Evolutionary conservation across 352 stramenopile genomes (phyloP).

Genomic region (Pythium vanterpoolii): DNA sequence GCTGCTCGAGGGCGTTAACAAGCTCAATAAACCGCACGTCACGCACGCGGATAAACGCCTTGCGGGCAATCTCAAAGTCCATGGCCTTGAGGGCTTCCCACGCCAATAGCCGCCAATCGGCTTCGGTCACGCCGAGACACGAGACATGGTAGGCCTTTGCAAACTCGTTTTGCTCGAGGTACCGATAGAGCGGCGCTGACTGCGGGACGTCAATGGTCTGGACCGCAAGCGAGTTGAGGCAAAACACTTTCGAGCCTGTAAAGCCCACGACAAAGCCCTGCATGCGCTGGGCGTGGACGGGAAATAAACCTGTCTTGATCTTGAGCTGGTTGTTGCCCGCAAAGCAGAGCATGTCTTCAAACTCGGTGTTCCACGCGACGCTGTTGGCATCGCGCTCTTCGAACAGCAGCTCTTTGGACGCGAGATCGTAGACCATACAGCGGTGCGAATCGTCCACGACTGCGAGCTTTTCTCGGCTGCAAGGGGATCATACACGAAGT

Average conservation of each 20-base stretch:
- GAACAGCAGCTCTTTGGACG: constrained; percentile 89
- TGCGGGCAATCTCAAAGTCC: constrained; percentile 75
- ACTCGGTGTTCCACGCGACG: constrained; percentile 93
- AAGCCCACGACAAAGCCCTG: constrained; percentile 93
- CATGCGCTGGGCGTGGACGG: constrained; percentile 88
- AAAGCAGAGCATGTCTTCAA: constrained; percentile 95
- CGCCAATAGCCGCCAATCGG: constrained; percentile 85
- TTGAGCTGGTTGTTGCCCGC: constrained; percentile 83
- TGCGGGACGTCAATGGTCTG: constrained; percentile 91
- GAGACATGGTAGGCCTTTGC: constrained; percentile 85
- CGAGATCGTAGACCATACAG: constrained; percentile 90
- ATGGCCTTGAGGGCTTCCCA: constrained; percentile 86
- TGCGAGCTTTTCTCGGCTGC: constrained; percentile 84
- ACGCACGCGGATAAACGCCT: constrained; percentile 88
- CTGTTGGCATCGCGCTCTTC: constrained; percentile 83
- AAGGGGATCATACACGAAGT: neutral
- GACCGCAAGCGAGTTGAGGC: constrained; percentile 81
- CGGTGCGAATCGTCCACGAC: constrained; percentile 90
- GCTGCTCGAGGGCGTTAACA: constrained; percentile 80
- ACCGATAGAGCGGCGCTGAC: constrained; percentile 83
- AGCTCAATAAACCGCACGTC: constrained; percentile 92
- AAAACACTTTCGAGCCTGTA: constrained; percentile 91
- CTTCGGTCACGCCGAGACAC: constrained; percentile 92
- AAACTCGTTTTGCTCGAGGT: constrained; percentile 90
- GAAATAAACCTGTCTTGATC: constrained; percentile 90